Base-by-base conservation (phyloP, 164 flowering plant species). In the Dillenia turbinata region DNA sequence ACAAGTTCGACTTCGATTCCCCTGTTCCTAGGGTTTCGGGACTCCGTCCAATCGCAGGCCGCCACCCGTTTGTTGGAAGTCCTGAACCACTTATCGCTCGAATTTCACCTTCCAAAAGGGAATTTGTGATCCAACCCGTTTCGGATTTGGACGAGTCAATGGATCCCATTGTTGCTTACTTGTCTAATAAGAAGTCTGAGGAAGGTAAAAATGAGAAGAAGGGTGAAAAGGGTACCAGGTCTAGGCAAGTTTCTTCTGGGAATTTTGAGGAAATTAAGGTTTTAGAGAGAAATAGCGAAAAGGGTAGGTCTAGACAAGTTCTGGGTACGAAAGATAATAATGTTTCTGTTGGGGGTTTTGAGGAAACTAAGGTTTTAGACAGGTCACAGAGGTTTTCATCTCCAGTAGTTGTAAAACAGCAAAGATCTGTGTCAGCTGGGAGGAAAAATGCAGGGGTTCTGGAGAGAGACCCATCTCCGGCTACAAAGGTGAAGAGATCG, bases 31-130 rank as follows among this genome's bases (percentile, higher is more conserved):
- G 77, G 1, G 88, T 79, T 12, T 56, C 65, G 47, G 90, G 91
- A 2, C 63, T 91, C 65, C 88, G 92, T 17, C 93, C 96, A 4
- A 66, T 89, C n/a, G 70, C 92, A 8, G 96, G 96, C 10, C 93
- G 97, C 47, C 95, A 88, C 59, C 71, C 86, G 0, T 84, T 85
- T 26, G 73, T 85, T 9, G 97, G 96, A 5, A 65, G 47, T 10
- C 99, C 99, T 1, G 84, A 87, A n/a, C 88, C 84, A 0, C 73
- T 94, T 0, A 68, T 85, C 8, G 92, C 83, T 8, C 78, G 82
- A 24, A 67, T 84, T 43, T 82, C 88, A 1, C 49, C 82, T 9
- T 76, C 90, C 1, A 83, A 73, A 45, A 60, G 82, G 15, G 94
- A 87, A 2, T 86, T 89, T 44, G 78, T 88, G 1, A 84, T 91